Conservation (phyloP, 176 grass and related monocot species). For the Hsuehochloa calcarea region DNA sequence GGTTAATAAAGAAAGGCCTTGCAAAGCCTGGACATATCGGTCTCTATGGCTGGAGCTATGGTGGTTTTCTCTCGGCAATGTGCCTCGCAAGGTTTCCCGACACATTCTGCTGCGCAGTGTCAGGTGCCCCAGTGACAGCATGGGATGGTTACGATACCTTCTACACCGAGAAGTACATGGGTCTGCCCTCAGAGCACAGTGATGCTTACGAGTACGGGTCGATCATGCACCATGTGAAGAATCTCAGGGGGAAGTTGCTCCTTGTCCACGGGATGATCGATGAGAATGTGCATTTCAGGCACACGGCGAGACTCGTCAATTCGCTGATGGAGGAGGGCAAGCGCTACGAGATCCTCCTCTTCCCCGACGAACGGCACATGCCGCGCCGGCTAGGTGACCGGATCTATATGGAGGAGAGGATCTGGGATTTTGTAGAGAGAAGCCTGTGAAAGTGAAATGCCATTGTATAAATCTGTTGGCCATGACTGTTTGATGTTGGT, state of each 20-base stretch:
- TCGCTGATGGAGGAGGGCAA: conserved; percentile 72
- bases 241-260: conserved; percentile 72
- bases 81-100: conserved; percentile 74
- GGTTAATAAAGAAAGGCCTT: conserved; percentile 85
- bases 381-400: conserved; percentile 72
- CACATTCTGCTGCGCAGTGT: conserved; percentile 74
- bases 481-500: conserved; percentile 17
- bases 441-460: conserved; percentile 53
- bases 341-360: conserved; percentile 85
- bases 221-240: conserved; percentile 88
- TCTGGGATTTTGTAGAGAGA: conserved; percentile 89
- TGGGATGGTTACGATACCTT: conserved; percentile 99
- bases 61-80: conserved; percentile 97
- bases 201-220: conserved; percentile 79
- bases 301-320: conserved; percentile 89
- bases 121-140: conserved; percentile 88
- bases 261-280: conserved; percentile 98
- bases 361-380: conserved; percentile 92
- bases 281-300: conserved; percentile 97
- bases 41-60: conserved; percentile 95
- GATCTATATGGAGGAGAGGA: conserved; percentile 98
- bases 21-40: conserved; percentile 89
- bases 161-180: conserved; percentile 96
- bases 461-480: conserved; percentile 30
- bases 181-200: conserved; percentile 55